Evolutionary conservation across 176 grass and related monocot genomes (phyloP).

Genomic region (Rhynchospora breviuscula): DNA sequence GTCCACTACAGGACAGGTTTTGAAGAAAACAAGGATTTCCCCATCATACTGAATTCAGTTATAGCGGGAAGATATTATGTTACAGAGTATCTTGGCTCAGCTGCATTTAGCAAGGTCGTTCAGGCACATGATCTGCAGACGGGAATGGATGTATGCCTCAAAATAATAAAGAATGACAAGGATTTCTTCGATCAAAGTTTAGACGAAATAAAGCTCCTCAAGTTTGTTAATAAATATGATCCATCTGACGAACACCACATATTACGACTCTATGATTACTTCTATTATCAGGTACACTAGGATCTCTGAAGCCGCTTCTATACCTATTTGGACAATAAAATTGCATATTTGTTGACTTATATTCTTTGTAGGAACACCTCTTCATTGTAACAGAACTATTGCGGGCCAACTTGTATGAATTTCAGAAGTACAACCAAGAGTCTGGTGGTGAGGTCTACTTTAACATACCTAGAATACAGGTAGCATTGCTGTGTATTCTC

Average conservation of each 20-base stretch:
- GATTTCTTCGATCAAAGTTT: conserved; percentile 98
- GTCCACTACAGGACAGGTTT: conserved; percentile 79
- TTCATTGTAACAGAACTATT: conserved; percentile 96
- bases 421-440: conserved; percentile 96
- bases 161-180: conserved; percentile 99
- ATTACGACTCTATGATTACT: conserved; percentile 92
- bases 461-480: conserved; percentile 91
- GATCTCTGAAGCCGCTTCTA: conserved; percentile 15
- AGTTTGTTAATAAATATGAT: conserved; percentile 88
- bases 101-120: conserved; percentile 94
- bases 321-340: conserved; percentile 13
- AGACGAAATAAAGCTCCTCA: conserved; percentile 97
- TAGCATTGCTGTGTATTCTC: conserved; percentile 23
- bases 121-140: conserved; percentile 89
- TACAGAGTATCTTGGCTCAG: conserved; percentile 85
- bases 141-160: conserved; percentile 80
- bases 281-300: conserved; percentile 76
- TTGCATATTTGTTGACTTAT: conserved; percentile 17
- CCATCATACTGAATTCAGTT: conserved; percentile 72
- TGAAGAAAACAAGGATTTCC: conserved; percentile 94
- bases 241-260: conserved; percentile 75
- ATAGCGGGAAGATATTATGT: conserved; percentile 94
- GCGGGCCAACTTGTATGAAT: conserved; percentile 87
- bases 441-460: conserved; percentile 67
- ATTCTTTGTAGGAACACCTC: conserved; percentile 78